Evolutionary conservation across 495 filamentous ascomycete genomes (phyloP).

Genomic region (Penicillium antarcticum): DNA sequence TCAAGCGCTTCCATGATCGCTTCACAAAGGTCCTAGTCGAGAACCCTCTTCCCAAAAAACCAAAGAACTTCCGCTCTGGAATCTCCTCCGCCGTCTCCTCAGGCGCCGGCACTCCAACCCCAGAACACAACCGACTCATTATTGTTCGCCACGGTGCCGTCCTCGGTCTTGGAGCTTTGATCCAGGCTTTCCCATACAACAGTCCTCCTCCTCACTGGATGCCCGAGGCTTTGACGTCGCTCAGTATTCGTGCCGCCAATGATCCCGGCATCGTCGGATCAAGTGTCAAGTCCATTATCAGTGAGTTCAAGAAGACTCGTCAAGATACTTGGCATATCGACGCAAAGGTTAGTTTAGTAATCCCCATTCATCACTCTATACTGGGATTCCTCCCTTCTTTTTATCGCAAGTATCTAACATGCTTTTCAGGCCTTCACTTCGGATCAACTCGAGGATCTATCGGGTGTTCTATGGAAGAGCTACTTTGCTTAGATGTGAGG

Average conservation of each 20-base stretch:
- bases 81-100: conserved; percentile 45
- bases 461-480: conserved; percentile 98
- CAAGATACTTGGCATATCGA: conserved; percentile 99
- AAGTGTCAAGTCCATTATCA: conserved; percentile 92
- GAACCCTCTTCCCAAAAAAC: conserved; percentile 83
- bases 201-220: conserved; percentile 92
- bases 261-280: conserved; percentile 94
- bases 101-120: conserved; percentile 73
- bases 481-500: conserved; percentile 75
- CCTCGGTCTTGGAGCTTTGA: conserved; percentile 82
- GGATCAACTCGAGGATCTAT: conserved; percentile 91
- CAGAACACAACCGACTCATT: conserved; percentile 76
- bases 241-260: conserved; percentile 80
- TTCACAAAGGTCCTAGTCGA: conserved; percentile 73
- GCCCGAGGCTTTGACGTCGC: conserved; percentile 82
- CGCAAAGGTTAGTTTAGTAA: conserved; percentile 69
- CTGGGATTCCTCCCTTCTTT: neutral
- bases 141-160: conserved; percentile 87
- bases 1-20: conserved; percentile 68
- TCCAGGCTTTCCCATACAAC: conserved; percentile 96
- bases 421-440: conserved; percentile 73
- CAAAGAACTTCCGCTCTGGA: conserved; percentile 34
- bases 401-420: conserved; percentile 24
- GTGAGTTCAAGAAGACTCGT: conserved; percentile 98
- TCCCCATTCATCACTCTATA: too few species aligned